Percentiles rank a stretch among this genome's conserved stretches.
These are phyloP conservation scores for Candida peoriensis DNA, from an alignment of 805 yeast genomes.

Conservation along the genomic window DNA sequence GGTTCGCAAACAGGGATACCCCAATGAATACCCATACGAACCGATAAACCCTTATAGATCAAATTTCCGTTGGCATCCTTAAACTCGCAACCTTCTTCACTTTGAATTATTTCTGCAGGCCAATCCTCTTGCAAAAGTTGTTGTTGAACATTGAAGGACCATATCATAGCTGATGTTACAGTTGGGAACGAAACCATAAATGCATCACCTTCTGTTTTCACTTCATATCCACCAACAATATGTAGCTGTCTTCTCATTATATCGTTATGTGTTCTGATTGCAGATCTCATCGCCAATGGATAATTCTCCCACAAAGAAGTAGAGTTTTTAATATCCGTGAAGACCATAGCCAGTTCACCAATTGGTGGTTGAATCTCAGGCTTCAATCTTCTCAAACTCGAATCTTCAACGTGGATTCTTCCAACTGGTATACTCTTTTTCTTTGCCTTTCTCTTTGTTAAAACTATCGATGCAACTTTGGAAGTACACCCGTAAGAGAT, in stretches of 20 bases:
- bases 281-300: constrained; percentile 93
- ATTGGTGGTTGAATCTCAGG: constrained; percentile 93
- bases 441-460: constrained; percentile 54
- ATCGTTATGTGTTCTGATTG: constrained; percentile 89
- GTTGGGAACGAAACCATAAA: constrained; percentile 97
- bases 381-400: constrained; percentile 74
- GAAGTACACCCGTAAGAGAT: constrained; percentile 85
- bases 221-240: constrained; percentile 95
- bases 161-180: constrained; percentile 80
- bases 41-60: constrained; percentile 85
- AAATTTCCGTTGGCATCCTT: constrained; percentile 52
- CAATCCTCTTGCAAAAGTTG: constrained; percentile 83
- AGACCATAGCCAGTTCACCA: constrained; percentile 92
- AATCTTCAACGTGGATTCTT: constrained; percentile 62
- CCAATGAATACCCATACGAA: constrained; percentile 98
- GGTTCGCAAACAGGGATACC: constrained; percentile 95
- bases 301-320: constrained; percentile 90
- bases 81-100: constrained; percentile 79
- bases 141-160: constrained; percentile 93
- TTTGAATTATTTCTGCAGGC: constrained; percentile 88
- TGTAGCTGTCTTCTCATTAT: constrained; percentile 92
- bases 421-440: constrained; percentile 30
- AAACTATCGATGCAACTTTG: constrained; percentile 74
- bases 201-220: constrained; percentile 98
- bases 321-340: constrained; percentile 94